Base-by-base conservation (phyloP, 768 basidiomycete species). In the Leccinum boreale region DNA sequence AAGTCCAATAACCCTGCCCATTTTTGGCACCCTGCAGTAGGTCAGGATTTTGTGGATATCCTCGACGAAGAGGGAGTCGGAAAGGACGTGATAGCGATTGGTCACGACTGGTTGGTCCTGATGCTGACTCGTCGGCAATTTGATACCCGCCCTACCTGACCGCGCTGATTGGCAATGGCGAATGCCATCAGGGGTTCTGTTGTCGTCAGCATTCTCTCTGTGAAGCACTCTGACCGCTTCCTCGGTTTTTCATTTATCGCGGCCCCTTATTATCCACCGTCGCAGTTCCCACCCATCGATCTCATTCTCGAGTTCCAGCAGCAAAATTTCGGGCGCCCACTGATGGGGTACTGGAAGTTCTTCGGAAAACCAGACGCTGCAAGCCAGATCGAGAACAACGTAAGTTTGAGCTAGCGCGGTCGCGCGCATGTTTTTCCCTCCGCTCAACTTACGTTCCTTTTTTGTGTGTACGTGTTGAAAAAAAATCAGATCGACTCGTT, bases 321-420 rank as follows among this genome's bases (percentile, higher is more conserved):
- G 53, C 52, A 70, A 50, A 44, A 39, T n/a, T 59, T 70, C 52
- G 77, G 77, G 15, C 71, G 70, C 28, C 78, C 79, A 15, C 52
- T 75, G 12, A 62, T 73, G 55, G 80, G 79, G 5, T 81, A 80
- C 58, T 80, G 77, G 77, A 62, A 62, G 50, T 77, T 74, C 54
- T 64, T 80, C 36, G 58, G 55, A 4, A 62, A 62, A 48, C 70
- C 72, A 8, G 69, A 63, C 6, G 73, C 76, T 6, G 68, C 71
- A 3, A 52, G 50, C 12, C 8, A 72, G 57, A 74, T 77, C 23
- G 73, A 75, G 55, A 63, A 64, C 2, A 68, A 75, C 46, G 77
- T 78, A 53, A 19, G 74, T 65, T 39, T 42, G 12, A 21, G 12
- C 26, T 33, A 28, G 28, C 8, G 12, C 2, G 9, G 29, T 15